Conservation (phyloP, 2,329 filamentous ascomycete genomes). For the Aphanocladium album region DNA sequence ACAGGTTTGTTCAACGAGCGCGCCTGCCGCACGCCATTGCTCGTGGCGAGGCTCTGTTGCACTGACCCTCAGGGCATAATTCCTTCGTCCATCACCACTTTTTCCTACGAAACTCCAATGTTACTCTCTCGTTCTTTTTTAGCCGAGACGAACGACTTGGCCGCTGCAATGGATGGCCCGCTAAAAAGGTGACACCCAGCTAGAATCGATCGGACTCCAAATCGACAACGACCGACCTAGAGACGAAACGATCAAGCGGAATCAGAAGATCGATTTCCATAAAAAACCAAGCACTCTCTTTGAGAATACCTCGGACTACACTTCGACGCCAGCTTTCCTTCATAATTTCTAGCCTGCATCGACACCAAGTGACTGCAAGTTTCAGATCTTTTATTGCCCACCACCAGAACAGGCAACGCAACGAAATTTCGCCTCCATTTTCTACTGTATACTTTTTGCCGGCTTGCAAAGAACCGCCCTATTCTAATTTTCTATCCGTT, state of each 20-base stretch:
- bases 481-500: not conserved
- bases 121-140: constrained; percentile 15
- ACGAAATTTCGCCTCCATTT: not conserved
- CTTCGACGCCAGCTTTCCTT: not conserved
- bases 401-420: not conserved
- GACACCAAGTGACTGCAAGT: not conserved
- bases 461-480: not conserved
- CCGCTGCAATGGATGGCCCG: not conserved
- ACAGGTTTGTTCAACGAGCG: not conserved
- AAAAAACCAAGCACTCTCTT: no score
- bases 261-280: no score
- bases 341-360: not conserved
- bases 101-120: constrained; percentile 22
- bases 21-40: not conserved
- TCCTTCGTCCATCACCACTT: not conserved
- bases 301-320: not conserved
- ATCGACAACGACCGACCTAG: not conserved
- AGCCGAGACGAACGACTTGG: not conserved
- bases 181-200: not conserved
- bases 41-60: not conserved
- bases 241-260: not conserved
- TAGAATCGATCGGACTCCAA: not conserved
- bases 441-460: not conserved
- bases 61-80: not conserved
- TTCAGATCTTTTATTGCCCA: not conserved